phyloP scores from a whole-genome alignment of 2,329 filamentous ascomycete species.

The Microdochium bolleyi region DNA sequence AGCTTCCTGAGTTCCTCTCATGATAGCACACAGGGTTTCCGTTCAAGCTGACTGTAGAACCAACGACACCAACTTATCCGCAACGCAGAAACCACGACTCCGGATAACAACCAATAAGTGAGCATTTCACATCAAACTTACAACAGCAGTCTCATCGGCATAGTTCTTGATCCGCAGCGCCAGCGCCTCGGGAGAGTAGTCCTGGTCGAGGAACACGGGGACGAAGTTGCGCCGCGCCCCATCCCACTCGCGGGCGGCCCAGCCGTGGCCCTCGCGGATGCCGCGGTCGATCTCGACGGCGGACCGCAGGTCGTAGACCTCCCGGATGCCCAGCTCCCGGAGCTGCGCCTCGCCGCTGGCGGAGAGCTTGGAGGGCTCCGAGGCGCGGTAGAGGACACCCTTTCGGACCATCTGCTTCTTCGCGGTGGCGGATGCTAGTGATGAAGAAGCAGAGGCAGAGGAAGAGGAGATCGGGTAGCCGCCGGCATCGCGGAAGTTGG shows the following conservation, averaged over 20 bases:
- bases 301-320: constrained; percentile 21
- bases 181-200: constrained; percentile 55
- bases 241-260: constrained; percentile 35
- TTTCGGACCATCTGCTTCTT: constrained; percentile 35
- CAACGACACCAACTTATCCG: no score
- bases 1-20: no score
- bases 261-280: constrained; percentile 15
- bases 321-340: constrained; percentile 13
- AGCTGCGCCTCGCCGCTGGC: constrained; percentile 44
- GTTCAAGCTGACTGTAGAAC: no score
- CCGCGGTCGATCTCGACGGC: constrained; percentile 44
- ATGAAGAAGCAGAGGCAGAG: constrained; percentile 4
- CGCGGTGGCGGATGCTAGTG: constrained; percentile 10
- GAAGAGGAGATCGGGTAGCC: constrained; percentile 39
- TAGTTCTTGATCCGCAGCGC: constrained; percentile 55
- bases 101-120: no score
- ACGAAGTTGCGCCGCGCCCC: constrained; percentile 48
- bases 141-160: constrained; percentile 38
- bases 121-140: no score
- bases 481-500: constrained; percentile 63
- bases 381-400: constrained; percentile 57
- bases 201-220: constrained; percentile 56
- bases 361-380: constrained; percentile 54
- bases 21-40: no score
- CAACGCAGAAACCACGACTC: no score